Evolutionary conservation across 805 yeast species (phyloP), one percentile per base, ranked within the genome.

Genomic region (Blastobotrys muscicola): DNA sequence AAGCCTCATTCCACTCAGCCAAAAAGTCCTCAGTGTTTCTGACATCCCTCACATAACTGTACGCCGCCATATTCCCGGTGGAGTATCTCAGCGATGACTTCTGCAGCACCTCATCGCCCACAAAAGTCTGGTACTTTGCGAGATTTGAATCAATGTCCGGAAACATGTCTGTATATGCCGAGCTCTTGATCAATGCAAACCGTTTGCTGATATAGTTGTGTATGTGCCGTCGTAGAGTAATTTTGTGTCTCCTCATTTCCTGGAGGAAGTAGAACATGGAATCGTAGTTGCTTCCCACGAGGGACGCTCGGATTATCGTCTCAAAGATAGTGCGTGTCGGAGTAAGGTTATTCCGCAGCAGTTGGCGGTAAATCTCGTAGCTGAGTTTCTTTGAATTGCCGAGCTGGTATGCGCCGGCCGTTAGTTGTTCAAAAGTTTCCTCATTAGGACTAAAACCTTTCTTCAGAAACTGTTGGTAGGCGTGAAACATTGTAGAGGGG

Each of bases 361-460:
- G 39, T 32, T 59, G 62, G 6, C 41, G 15, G 48, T 54, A 60
- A 8, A 61, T 54, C 15, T 37, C 48, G 35, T 48, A 47, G 16
- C 51, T 36, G 11, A 57, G 48, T 13, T 52, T 50, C 41, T 61
- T 58, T 10, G 63, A 49, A 39, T 58, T 57, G 6, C 62, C 58
- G 39, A 60, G 43, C 10, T 57, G 50, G 35, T 41, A 53, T 3
- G 61, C 59, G 1, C 45, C 41, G 11, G 29, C 15, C 5, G 44
- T 31, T n/a, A 53, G 45, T 8, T 38, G 32, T 11, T 47, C 47
- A n/a, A 48, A 43, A 3, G 57, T 51, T 13, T 38, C 42, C 2
- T 33, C 13, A 26, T 51, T 44, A 4, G 50, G 50, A 7, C 8
- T 16, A 29, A 46, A 40, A 7, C 46, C 50, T 4, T 23, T 8